phyloP scores from a whole-genome alignment of 306 rosid species.

The Trifolium pratense region DNA sequence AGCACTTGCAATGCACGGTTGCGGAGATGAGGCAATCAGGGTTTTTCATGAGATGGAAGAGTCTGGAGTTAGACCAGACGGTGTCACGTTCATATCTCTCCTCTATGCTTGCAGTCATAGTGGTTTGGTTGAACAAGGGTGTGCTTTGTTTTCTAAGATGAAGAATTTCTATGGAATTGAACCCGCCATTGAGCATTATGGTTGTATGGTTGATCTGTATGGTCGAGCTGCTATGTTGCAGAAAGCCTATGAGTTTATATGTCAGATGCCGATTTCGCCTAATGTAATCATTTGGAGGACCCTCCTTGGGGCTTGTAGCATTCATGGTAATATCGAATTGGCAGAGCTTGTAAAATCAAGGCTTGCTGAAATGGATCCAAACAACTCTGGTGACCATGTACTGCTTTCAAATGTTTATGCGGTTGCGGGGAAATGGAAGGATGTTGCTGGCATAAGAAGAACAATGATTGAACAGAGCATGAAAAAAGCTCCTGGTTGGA shows the following conservation, averaged over 20 bases:
- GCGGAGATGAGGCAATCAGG: slow-evolving; percentile 70
- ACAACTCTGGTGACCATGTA: slow-evolving; percentile 74
- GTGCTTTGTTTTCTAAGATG: slow-evolving; percentile 68
- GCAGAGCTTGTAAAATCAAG: slow-evolving; percentile 72
- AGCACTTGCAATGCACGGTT: slow-evolving; percentile 84
- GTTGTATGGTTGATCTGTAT: slow-evolving; percentile 89
- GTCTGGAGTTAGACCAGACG: slow-evolving; percentile 65
- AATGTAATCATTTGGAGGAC: slow-evolving; percentile 84
- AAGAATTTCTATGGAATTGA: slow-evolving; percentile 56
- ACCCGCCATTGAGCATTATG: slow-evolving; percentile 77
- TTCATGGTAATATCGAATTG: slow-evolving; percentile 76
- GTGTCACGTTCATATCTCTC: slow-evolving; percentile 73
- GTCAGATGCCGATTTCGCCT: slow-evolving; percentile 71
- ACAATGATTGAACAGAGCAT: slow-evolving; percentile 66
- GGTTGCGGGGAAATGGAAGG: slow-evolving; percentile 79
- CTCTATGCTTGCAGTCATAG: slow-evolving; percentile 85
- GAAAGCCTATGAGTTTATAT: slow-evolving; percentile 69
- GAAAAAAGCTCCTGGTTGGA: slow-evolving; percentile 77
- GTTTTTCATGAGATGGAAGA: slow-evolving; percentile 71
- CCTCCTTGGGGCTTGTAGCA: slow-evolving; percentile 91
- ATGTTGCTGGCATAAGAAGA: slow-evolving; percentile 70
- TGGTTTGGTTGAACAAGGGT: slow-evolving; percentile 70
- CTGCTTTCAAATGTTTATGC: slow-evolving; percentile 85
- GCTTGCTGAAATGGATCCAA: slow-evolving; percentile 75
- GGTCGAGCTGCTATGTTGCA: slow-evolving; percentile 80